phyloP scores from a whole-genome alignment of 169 alveolate species.

The Cryptosporidium ubiquitum region DNA sequence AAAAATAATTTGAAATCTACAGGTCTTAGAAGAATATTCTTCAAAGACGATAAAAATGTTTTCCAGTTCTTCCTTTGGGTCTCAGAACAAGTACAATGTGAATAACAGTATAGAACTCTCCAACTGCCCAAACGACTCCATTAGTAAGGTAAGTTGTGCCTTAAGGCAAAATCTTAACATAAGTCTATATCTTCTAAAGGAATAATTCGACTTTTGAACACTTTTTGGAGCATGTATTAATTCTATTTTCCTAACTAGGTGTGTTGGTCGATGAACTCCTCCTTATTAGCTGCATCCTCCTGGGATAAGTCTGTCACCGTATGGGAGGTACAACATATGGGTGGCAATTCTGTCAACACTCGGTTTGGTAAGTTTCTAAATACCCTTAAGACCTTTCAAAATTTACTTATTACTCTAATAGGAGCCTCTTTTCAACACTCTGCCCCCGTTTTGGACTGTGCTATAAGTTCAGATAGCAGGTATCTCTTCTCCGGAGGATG shows the following conservation, averaged over 20 bases:
- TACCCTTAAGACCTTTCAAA: background rate
- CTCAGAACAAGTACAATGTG: slow-evolving; percentile 64
- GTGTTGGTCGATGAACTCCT: slow-evolving; percentile 75
- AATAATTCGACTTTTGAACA: background rate
- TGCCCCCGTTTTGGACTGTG: slow-evolving; percentile 80
- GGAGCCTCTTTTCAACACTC: slow-evolving; percentile 76
- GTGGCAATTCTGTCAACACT: slow-evolving; percentile 67
- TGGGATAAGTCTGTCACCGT: slow-evolving; percentile 75
- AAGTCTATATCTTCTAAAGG: background rate
- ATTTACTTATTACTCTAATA: background rate
- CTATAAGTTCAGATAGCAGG: slow-evolving; percentile 77
- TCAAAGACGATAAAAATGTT: slow-evolving; percentile 31
- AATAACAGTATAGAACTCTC: slow-evolving; percentile 55
- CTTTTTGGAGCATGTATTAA: background rate
- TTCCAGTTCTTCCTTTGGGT: slow-evolving; percentile 58
- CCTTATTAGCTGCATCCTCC: slow-evolving; percentile 74
- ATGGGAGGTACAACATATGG: slow-evolving; percentile 77
- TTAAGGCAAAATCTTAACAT: background rate
- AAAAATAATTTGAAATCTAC: background rate
- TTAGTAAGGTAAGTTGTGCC: slow-evolving; percentile 52
- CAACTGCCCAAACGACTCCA: slow-evolving; percentile 71
- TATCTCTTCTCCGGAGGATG: slow-evolving; percentile 81
- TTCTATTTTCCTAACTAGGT: slow-evolving; percentile 17
- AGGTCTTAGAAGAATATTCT: background rate
- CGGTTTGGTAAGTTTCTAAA: slow-evolving; percentile 52